phyloP scores from a whole-genome alignment of 2,329 filamentous ascomycete species.

The Basipetospora chlamydospora region DNA sequence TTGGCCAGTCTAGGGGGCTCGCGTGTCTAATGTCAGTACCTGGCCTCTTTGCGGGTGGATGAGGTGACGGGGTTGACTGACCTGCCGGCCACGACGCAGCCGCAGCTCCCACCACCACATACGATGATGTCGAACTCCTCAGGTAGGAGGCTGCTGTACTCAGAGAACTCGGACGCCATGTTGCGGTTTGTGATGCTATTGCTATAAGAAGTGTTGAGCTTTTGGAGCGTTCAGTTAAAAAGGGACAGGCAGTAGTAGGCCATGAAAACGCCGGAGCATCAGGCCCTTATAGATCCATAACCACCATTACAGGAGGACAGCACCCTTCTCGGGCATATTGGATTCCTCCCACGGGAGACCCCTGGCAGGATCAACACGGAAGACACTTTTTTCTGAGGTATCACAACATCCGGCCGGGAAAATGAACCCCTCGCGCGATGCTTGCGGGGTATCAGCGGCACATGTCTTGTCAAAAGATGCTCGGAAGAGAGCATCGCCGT shows the following conservation, averaged over 20 bases:
- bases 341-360: too few relatives aligned
- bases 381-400: neutral
- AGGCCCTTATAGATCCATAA: too few relatives aligned
- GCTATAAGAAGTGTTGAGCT: too few relatives aligned
- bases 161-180: conserved; percentile 4
- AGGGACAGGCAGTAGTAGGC: neutral
- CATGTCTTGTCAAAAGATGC: too few relatives aligned
- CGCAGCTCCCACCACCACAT: conserved; percentile 57
- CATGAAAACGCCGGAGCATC: too few relatives aligned
- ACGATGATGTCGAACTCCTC: conserved; percentile 75
- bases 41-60: conserved; percentile 23
- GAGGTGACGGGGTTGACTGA: conserved; percentile 16
- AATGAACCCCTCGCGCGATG: neutral
- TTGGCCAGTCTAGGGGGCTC: conserved; percentile 49
- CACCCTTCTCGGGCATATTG: neutral
- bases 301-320: too few relatives aligned
- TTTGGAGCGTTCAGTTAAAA: too few relatives aligned
- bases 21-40: conserved; percentile 18
- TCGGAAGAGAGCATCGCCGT: too few relatives aligned
- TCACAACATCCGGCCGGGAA: neutral
- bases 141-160: conserved; percentile 32
- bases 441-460: neutral
- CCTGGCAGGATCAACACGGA: too few relatives aligned
- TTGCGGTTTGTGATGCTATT: neutral
- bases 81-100: conserved; percentile 43